Evolutionary conservation across 805 yeast genomes (phyloP), one percentile per base, ranked within the genome.

Genomic region (Ogataea parapolymorpha): DNA sequence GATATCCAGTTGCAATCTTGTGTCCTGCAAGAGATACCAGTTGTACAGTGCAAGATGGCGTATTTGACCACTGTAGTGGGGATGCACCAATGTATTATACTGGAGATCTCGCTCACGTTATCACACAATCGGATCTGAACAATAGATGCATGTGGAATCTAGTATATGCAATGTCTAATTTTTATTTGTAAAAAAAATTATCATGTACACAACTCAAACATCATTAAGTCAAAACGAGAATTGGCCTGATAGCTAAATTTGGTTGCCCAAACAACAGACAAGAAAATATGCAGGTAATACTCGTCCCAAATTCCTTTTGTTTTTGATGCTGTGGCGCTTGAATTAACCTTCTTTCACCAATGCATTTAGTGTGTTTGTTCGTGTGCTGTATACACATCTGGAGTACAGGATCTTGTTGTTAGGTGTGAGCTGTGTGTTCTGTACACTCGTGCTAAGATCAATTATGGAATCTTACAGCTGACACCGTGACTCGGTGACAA

Each of bases 61-160:
- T 20, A 20, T 20, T 20, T 20, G 7, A 7, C 22, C 3, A 20
- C 8, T 20, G 22, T 20, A 20, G 22, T 6, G 22, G 27, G 12
- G 13, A 3, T 25, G 27, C n/a, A 12, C 13, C n/a, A 6, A 12
- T 12, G 3, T 12, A 11, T 10, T 12, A 6, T 5, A 25, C 8
- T 25, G n/a, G 27, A 25, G 27, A 25, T 25, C 27, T 7, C 13
- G 14, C 13, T 12, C 14, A 25, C 27, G 6, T 32, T 7, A 17
- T 24, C 27, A 22, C 26, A 23, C 26, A 32, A 32, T 32, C 17
- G n/a, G 27, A 32, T 32, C 35, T 32, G 15, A 13, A 22, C 17
- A 13, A 16, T 32, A 14, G 16, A 22, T 32, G 35, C 35, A 24
- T 32, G n/a, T 22, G 10, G 17, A 32, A 32, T 32, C 32, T 32